phyloP scores from a whole-genome alignment of 1,284 basidiomycete genomes.

The Boletus putidus region DNA sequence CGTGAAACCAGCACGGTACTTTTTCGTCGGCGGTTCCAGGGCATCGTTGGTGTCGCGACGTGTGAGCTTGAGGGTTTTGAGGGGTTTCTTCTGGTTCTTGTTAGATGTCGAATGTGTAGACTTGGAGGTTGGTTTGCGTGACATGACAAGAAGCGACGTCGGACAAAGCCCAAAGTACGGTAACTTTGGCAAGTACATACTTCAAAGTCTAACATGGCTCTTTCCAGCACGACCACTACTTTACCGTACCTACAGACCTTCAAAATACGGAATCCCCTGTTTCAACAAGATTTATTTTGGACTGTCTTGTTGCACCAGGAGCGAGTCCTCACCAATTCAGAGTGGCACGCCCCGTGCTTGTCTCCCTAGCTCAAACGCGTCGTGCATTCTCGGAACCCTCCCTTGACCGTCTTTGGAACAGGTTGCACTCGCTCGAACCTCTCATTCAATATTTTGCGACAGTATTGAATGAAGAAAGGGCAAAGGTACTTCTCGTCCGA shows the following conservation, averaged over 20 bases:
- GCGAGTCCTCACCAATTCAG: too few species aligned
- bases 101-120: slow-evolving; percentile 4
- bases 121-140: slow-evolving; percentile 21
- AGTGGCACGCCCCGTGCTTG: background rate
- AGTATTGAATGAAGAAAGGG: background rate
- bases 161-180: too few species aligned
- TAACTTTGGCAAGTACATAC: too few species aligned
- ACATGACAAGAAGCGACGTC: slow-evolving; percentile 11
- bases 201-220: too few species aligned
- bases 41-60: slow-evolving; percentile 17
- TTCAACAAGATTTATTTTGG: background rate
- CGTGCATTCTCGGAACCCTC: slow-evolving; percentile 2
- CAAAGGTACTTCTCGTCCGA: background rate
- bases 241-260: too few species aligned
- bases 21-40: slow-evolving; percentile 34
- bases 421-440: slow-evolving; percentile 8
- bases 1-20: slow-evolving; percentile 37
- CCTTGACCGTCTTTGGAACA: slow-evolving; percentile 9
- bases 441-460: slow-evolving; percentile 5
- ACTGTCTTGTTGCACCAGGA: background rate
- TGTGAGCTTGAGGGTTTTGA: slow-evolving; percentile 43
- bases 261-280: background rate
- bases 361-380: slow-evolving; percentile 3
- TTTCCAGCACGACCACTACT: too few species aligned
- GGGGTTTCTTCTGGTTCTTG: slow-evolving; percentile 26